Base-by-base conservation (phyloP, 345 rosid genomes). In the Pugionium dolabratum region DNA sequence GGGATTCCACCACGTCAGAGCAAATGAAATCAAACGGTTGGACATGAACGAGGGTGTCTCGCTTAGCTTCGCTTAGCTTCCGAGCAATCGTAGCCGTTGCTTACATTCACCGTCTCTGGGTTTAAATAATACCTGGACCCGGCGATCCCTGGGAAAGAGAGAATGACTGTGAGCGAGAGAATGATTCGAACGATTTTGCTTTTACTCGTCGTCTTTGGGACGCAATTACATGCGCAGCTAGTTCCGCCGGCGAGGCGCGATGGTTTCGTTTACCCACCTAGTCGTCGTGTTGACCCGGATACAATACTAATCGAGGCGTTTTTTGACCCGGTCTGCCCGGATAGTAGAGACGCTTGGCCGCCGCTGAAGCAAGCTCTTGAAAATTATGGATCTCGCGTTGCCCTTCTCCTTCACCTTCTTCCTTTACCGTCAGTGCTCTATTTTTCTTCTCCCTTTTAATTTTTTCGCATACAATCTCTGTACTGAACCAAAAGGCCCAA, bases 311-410 rank as follows among this genome's bases (percentile, higher is more conserved):
- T 69, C n/a, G 78, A 75, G 26, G 71, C 62, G 51, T 69, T 57
- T 58, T 69, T 30, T 27, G 78, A 75, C 62, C 78, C 78, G 61
- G 75, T 75, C 0, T 69, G 78, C 6, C 62, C 71, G 27, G 66
- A 75, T 4, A 75, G 71, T 26, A 69, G 71, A 75, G 78, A 75
- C 62, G 41, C 75, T 56, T 75, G 78, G 78, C 28, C 61, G 1
- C 71, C 71, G 0, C 10, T 75, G 66, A 69, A 62, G 41, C 43
- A 63, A 64, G 75, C 62, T 52, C 50, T 75, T 30, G 6, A 57
- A n/a, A 71, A 45, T 62, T 75, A 75, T 51, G 62, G 75, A 50
- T 75, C 75, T 69, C 71, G 57, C 1, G 75, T 69, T 69, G 3
- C 57, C 0, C 55, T 75, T 69, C 35, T 69, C 28, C 61, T 75